phyloP scores from a whole-genome alignment of 768 basidiomycete genomes.

The Naganishia randhawae region DNA sequence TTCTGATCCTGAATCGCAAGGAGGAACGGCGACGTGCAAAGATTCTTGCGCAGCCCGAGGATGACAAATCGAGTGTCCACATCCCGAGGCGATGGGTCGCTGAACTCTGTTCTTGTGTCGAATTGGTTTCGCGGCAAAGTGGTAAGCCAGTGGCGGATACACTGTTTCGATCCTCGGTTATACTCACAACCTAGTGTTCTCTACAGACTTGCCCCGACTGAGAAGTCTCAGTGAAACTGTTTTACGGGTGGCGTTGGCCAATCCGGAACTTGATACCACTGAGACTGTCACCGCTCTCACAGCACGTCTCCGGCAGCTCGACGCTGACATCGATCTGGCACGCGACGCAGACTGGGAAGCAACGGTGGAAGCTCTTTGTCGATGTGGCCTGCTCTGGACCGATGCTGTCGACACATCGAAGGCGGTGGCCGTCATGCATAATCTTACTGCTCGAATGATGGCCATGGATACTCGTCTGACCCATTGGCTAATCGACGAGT shows the following conservation, averaged over 20 bases:
- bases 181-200: background rate
- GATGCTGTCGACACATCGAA: background rate
- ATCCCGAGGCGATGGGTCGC: slow-evolving; percentile 13
- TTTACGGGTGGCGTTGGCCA: background rate
- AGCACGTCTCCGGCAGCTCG: slow-evolving; percentile 7
- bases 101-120: slow-evolving; percentile 3
- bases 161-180: background rate
- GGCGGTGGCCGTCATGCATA: slow-evolving; percentile 8
- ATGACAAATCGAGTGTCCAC: slow-evolving; percentile 3
- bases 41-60: slow-evolving; percentile 3
- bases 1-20: slow-evolving; percentile 39
- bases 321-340: background rate
- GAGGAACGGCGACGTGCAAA: slow-evolving; percentile 7
- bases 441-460: slow-evolving; percentile 1
- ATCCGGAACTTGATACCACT: slow-evolving; percentile 17
- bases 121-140: slow-evolving; percentile 10
- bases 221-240: slow-evolving; percentile 9
- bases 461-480: background rate
- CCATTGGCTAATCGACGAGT: slow-evolving; percentile 1
- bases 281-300: background rate
- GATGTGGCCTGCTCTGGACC: slow-evolving; percentile 15
- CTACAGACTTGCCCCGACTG: slow-evolving; percentile 4
- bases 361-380: slow-evolving; percentile 8
- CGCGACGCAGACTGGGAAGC: background rate
- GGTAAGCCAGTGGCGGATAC: background rate